These are phyloP conservation scores for Aurifilum marmelostoma DNA, from an alignment of 2,329 filamentous ascomycete species.

Conservation along the genomic window DNA sequence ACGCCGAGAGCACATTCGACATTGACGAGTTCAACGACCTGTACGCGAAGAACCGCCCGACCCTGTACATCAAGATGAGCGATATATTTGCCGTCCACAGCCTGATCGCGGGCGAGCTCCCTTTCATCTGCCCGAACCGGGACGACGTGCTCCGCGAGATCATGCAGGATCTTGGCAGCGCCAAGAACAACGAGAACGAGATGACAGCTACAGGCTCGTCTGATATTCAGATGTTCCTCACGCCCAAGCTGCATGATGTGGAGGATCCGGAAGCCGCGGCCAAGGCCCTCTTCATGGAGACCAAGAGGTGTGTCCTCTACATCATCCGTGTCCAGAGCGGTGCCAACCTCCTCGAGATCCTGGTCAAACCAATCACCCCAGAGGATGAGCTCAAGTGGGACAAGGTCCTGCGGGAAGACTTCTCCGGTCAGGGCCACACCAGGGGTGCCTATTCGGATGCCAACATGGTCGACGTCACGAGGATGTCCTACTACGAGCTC, in stretches of 20 bases:
- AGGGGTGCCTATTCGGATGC: constrained; percentile 88
- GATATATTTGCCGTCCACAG: constrained; percentile 97
- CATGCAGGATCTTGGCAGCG: constrained; percentile 89
- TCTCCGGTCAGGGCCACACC: constrained; percentile 67
- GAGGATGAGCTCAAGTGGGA: constrained; percentile 94
- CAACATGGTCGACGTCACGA: constrained; percentile 86
- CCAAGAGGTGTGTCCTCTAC: constrained; percentile 94
- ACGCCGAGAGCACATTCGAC: constrained; percentile 90
- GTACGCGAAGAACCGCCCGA: constrained; percentile 94
- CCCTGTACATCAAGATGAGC: constrained; percentile 98
- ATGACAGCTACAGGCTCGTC: constrained; percentile 83
- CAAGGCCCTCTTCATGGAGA: constrained; percentile 96
- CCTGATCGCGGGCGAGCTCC: constrained; percentile 78
- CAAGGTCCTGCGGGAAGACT: constrained; percentile 78
- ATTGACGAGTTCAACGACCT: constrained; percentile 99
- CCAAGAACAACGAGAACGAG: constrained; percentile 94
- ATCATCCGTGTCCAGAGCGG: constrained; percentile 97
- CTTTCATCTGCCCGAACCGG: constrained; percentile 73
- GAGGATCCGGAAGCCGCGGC: constrained; percentile 92
- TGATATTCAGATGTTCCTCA: constrained; percentile 89
- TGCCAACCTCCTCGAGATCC: constrained; percentile 88
- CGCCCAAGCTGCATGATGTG: constrained; percentile 84
- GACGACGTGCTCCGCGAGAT: constrained; percentile 92
- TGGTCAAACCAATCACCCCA: constrained; percentile 82
- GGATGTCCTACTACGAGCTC: constrained; percentile 87